Conservation (phyloP, 352 stramenopile species). For the Phytopythium delawarense region DNA sequence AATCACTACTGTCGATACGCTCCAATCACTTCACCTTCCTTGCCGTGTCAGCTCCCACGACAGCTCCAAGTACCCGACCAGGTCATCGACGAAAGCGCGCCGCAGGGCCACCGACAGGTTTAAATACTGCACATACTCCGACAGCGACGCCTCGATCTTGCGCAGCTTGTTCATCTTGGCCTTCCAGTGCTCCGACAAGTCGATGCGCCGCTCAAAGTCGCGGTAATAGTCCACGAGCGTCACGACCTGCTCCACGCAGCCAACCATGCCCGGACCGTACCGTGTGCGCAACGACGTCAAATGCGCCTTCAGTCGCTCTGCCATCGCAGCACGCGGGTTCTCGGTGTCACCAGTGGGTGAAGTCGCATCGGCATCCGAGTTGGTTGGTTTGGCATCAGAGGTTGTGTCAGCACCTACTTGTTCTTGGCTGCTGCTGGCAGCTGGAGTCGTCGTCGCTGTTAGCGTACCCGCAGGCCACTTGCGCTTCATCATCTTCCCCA, state of each 20-base stretch:
- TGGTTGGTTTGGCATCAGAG: background rate
- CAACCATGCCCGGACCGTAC: constrained; percentile 51
- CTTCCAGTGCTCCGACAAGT: constrained; percentile 72
- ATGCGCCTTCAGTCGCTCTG: constrained; percentile 9
- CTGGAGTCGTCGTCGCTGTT: background rate
- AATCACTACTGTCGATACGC: too few species aligned
- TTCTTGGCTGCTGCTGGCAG: too few species aligned
- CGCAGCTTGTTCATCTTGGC: constrained; percentile 54
- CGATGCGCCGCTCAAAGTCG: constrained; percentile 66
- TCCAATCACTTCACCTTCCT: background rate
- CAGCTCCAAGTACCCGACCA: constrained; percentile 28
- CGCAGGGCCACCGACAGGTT: constrained; percentile 49
- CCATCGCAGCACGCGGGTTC: background rate
- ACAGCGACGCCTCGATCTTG: constrained; percentile 72
- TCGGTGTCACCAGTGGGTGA: background rate
- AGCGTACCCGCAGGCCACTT: background rate
- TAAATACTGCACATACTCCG: constrained; percentile 60
- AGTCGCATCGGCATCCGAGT: background rate
- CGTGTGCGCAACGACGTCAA: constrained; percentile 45
- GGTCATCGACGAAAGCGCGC: constrained; percentile 57
- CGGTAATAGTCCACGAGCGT: constrained; percentile 83
- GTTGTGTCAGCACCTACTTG: background rate
- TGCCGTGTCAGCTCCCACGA: constrained; percentile 18
- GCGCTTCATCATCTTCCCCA: constrained; percentile 11
- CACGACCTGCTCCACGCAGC: constrained; percentile 73